Base-by-base conservation (phyloP, 2,329 filamentous ascomycete genomes). In the Capronia epimyces region DNA sequence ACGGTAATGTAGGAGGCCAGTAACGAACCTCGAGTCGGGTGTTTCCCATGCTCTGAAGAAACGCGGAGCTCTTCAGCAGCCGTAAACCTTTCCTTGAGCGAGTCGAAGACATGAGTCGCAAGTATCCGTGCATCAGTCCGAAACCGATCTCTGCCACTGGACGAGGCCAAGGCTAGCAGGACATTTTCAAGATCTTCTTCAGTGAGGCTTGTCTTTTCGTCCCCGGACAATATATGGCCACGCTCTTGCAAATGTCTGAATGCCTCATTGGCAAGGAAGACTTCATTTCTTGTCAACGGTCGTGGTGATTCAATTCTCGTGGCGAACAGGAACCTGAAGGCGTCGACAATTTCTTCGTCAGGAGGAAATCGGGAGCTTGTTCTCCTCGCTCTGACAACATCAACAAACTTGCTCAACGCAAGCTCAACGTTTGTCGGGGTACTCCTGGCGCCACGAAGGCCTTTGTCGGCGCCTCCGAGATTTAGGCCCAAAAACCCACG, bases 311-410 rank as follows among this genome's bases (percentile, higher is more conserved):
- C 70, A 60, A 51, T 72, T 56, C 67, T 85, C 77, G 64, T 74
- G 15, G 71, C 64, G 60, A 91, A 82, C 57, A 90, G 83, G 8
- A 74, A 69, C 49, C 71, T 74, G 66, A 86, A 83, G 3, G 86
- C 87, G 29, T 78, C 72, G 0, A 80, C 68, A 2, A 95, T 71
- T 27, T 86, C 80, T n/a, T 75, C 66, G 2, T 75, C 71, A 0
- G 79, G 67, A 13, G 87, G 89, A 8, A 81, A 78, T 27, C 88
- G 79, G 29, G 82, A 73, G 45, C 79, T 76, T 49, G 86, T 77
- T 45, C 78, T 75, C 59, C 83, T 71, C 53, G 81, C 78, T 59
- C 80, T 79, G 46, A 79, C 73, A 66, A 88, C 78, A 52, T 86
- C 78, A 61, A 86, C 78, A 71, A 95, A 46, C 37, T 51, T 57